phyloP scores from a whole-genome alignment of 345 rosid genomes.

The Psidium guajava region DNA sequence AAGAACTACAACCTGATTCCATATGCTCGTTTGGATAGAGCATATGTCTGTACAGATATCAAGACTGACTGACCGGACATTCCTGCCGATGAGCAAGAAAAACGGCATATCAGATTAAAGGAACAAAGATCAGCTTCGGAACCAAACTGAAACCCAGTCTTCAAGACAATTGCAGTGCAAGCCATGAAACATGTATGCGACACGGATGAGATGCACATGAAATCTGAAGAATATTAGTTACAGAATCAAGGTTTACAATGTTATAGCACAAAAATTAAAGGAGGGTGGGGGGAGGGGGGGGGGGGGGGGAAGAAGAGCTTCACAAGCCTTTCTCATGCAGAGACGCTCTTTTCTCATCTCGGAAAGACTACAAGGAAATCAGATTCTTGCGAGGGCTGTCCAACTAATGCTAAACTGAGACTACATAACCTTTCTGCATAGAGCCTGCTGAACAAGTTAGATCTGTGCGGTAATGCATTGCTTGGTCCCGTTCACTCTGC shows the following conservation, averaged over 20 bases:
- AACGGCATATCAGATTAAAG: neutral
- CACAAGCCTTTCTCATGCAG: neutral
- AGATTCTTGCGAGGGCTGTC: neutral
- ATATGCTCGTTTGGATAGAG: neutral
- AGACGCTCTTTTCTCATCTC: neutral
- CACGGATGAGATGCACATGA: neutral
- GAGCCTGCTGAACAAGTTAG: neutral
- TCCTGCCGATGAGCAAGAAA: neutral
- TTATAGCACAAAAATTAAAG: too few relatives aligned
- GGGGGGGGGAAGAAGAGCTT: neutral
- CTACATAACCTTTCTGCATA: neutral
- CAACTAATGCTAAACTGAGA: neutral
- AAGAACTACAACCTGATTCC: neutral
- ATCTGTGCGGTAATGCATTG: neutral
- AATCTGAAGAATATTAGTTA: neutral
- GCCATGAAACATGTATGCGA: neutral
- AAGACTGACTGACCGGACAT: neutral
- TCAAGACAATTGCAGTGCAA: neutral
- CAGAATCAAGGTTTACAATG: neutral
- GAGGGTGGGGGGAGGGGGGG: too few relatives aligned
- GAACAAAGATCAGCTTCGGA: neutral
- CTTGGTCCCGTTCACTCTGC: slow-evolving; percentile 36
- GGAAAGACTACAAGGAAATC: neutral
- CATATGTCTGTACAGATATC: neutral
- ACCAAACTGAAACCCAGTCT: neutral